Conservation (phyloP, 176 grass and related monocot species). For the Paspalum notatum region DNA sequence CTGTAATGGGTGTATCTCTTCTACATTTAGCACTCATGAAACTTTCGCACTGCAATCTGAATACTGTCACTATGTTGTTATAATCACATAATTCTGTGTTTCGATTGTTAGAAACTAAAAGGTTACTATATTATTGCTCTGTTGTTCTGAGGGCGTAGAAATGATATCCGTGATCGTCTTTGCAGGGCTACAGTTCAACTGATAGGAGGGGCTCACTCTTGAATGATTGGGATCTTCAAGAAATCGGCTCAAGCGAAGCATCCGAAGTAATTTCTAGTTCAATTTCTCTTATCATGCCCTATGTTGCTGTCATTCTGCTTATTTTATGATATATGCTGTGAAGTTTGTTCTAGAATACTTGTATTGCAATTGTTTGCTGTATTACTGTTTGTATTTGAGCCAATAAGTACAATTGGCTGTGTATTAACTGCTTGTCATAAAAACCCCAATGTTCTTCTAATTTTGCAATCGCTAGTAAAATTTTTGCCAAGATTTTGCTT, state of each 20-base stretch:
- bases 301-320: background rate
- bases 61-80: constrained; percentile 5
- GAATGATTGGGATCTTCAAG: constrained; percentile 98
- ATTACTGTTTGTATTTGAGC: background rate
- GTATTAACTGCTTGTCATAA: constrained; percentile 9
- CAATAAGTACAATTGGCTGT: constrained; percentile 1
- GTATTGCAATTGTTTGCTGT: background rate
- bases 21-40: constrained; percentile 11
- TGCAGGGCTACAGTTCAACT: constrained; percentile 84
- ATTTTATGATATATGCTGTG: background rate
- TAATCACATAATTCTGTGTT: constrained; percentile 10
- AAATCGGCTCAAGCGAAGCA: constrained; percentile 85
- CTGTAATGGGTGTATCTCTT: background rate
- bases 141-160: constrained; percentile 13
- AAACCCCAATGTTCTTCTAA: background rate
- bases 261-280: constrained; percentile 68
- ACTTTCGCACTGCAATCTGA: background rate
- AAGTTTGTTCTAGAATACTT: constrained; percentile 11
- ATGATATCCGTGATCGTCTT: constrained; percentile 23
- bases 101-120: constrained; percentile 8
- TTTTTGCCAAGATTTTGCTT: constrained; percentile 6
- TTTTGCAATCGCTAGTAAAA: constrained; percentile 12
- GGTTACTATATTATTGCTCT: constrained; percentile 15
- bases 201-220: constrained; percentile 75
- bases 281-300: constrained; percentile 12